Percentiles rank a stretch among this genome's conserved stretches.
phyloP scores from a whole-genome alignment of 345 rosid species.

The Eucalyptus rudis region DNA sequence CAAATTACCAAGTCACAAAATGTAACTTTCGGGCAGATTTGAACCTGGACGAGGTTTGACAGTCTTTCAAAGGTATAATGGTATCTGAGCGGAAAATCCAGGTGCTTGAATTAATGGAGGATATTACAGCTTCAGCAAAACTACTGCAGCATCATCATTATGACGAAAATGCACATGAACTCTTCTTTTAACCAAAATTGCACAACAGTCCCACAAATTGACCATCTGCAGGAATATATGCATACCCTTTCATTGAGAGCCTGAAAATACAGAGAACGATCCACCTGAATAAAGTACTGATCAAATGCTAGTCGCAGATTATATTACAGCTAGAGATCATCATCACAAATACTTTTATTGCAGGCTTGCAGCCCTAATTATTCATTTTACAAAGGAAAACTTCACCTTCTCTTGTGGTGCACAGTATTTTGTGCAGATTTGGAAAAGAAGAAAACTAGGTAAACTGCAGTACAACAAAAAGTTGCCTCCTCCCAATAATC shows the following conservation, averaged over 20 bases:
- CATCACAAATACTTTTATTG: neutral
- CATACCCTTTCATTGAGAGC: neutral
- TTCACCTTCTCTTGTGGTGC: neutral
- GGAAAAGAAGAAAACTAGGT: neutral
- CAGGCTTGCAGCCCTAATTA: neutral
- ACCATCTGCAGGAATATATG: neutral
- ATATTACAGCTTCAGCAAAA: neutral
- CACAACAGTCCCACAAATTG: neutral
- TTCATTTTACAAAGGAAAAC: neutral
- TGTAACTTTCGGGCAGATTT: neutral
- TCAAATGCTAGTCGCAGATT: neutral
- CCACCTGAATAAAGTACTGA: neutral
- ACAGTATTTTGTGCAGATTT: neutral
- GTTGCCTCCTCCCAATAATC: neutral
- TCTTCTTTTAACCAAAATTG: neutral
- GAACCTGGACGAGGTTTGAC: neutral
- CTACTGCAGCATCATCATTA: neutral
- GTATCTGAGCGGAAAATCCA: neutral
- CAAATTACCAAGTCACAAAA: neutral
- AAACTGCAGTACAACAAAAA: neutral
- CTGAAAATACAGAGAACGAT: neutral
- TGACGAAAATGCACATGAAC: neutral
- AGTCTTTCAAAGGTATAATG: neutral
- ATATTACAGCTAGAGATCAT: neutral
- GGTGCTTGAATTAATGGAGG: neutral